Base-by-base conservation (phyloP, 495 filamentous ascomycete species). In the Clavariopsis aquatica region DNA sequence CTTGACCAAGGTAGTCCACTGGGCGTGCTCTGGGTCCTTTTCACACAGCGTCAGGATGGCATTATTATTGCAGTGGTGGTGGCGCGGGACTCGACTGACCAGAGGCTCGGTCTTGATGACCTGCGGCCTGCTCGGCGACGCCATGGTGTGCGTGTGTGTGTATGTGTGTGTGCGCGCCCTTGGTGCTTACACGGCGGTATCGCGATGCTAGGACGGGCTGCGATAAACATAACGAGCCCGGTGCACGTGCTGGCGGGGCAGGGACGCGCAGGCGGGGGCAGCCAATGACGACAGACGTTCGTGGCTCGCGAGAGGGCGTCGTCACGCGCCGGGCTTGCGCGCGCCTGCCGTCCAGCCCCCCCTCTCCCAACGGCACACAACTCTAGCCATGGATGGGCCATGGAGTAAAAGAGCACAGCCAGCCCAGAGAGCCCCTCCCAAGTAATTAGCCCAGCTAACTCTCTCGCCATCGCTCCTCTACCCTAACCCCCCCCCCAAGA, bases 101-200 rank as follows among this genome's bases (percentile, higher is more conserved):
- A 73, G 52, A 56, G 71, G 71, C 66, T 71, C 71, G 9, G 63
- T 69, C 28, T 67, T 66, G 49, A 72, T 19, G 43, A 73, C 57
- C 49, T 72, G 71, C 0, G 70, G 64, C 31, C 64, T 64, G 46
- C 41, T 60, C 13, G 26, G 29, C 1, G 53, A 59, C 13, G 46
- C 15, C 57, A 60, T 60, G 27, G 29, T 53, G 29, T 4, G 12
- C 13, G 20, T 10, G 13, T 52, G 26, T 34, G 9, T 34, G 17
- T 19, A 22, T 19, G 17, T 9, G 52, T 31, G 23, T 31, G 7
- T n/a, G n/a, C n/a, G n/a, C n/a, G n/a, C n/a, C n/a, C n/a, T n/a
- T n/a, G n/a, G n/a, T n/a, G n/a, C n/a, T n/a, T n/a, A n/a, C n/a
- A n/a, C n/a, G n/a, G n/a, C n/a, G n/a, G n/a, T n/a, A n/a, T n/a